phyloP scores from a whole-genome alignment of 2,329 filamentous ascomycete species.

The Stylonectria norvegica region DNA sequence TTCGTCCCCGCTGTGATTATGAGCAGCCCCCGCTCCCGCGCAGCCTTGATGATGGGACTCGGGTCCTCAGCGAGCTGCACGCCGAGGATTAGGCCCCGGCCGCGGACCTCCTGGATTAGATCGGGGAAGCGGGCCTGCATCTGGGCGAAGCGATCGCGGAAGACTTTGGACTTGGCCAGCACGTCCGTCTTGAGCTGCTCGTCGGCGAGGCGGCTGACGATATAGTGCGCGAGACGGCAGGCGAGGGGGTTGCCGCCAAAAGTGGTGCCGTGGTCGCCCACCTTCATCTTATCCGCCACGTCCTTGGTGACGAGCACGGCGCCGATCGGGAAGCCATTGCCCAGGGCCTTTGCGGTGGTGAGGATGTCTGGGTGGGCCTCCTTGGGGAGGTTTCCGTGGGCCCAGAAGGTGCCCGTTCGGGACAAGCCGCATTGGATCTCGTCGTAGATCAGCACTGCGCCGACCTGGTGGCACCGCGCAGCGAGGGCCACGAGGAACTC shows the following conservation, averaged over 20 bases:
- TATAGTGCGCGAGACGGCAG: constrained; percentile 78
- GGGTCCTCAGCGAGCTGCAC: constrained; percentile 76
- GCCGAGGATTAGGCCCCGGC: constrained; percentile 80
- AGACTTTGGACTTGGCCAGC: constrained; percentile 56
- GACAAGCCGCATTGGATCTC: constrained; percentile 95
- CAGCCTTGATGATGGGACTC: constrained; percentile 73
- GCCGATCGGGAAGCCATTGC: constrained; percentile 93
- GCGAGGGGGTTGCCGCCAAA: constrained; percentile 91
- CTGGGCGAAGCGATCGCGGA: constrained; percentile 46
- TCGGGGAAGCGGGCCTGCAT: constrained; percentile 56
- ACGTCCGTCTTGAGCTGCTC: constrained; percentile 68
- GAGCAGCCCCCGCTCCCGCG: constrained; percentile 80
- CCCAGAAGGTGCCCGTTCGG: constrained; percentile 87
- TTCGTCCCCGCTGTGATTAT: constrained; percentile 93
- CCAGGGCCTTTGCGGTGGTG: constrained; percentile 91
- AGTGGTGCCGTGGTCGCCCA: constrained; percentile 87
- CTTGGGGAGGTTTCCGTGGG: constrained; percentile 69
- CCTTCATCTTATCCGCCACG: constrained; percentile 41
- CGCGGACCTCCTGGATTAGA: constrained; percentile 74
- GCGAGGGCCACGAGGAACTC: constrained; percentile 85
- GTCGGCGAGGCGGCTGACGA: constrained; percentile 73
- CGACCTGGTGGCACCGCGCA: constrained; percentile 77
- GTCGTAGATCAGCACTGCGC: constrained; percentile 87
- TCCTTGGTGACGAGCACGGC: constrained; percentile 51
- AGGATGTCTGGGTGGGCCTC: constrained; percentile 90